These are phyloP conservation scores for Henckelia pumila DNA, from an alignment of 257 asterid genomes.

Conservation along the genomic window DNA sequence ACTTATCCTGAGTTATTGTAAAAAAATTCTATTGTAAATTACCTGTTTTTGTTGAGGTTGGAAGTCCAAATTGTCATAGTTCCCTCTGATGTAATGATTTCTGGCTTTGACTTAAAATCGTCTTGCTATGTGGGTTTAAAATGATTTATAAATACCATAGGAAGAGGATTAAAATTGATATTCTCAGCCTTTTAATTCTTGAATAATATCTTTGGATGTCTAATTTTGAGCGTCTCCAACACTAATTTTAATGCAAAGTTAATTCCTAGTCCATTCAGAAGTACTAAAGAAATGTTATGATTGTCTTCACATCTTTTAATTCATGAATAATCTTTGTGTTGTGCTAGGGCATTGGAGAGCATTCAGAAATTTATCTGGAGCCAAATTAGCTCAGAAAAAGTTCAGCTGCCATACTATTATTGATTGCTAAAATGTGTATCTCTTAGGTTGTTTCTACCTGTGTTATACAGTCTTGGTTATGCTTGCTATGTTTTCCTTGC, in stretches of 20 bases:
- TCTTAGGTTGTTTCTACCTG: slow-evolving; percentile 13
- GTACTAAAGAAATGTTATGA: background rate
- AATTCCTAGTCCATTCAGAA: background rate
- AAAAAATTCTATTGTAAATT: background rate
- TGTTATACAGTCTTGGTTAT: slow-evolving; percentile 20
- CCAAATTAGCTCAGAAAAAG: too few relatives aligned
- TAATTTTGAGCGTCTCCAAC: background rate
- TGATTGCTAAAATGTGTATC: slow-evolving; percentile 13
- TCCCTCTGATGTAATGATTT: background rate
- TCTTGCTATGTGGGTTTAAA: background rate
- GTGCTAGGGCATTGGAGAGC: slow-evolving; percentile 15
- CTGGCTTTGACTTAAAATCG: background rate
- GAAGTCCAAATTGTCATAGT: background rate
- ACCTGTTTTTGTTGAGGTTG: background rate
- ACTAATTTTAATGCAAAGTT: background rate
- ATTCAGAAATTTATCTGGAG: background rate
- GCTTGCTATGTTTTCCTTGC: slow-evolving; percentile 41
- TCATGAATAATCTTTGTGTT: background rate
- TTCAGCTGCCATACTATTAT: background rate
- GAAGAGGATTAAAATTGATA: background rate
- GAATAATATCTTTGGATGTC: too few relatives aligned
- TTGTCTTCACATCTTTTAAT: background rate
- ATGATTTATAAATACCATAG: background rate
- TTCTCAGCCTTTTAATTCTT: too few relatives aligned
- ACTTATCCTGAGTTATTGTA: background rate